These are phyloP conservation scores for Floccularia luteovirens DNA, from an alignment of 768 basidiomycete genomes.

Conservation along the genomic window DNA sequence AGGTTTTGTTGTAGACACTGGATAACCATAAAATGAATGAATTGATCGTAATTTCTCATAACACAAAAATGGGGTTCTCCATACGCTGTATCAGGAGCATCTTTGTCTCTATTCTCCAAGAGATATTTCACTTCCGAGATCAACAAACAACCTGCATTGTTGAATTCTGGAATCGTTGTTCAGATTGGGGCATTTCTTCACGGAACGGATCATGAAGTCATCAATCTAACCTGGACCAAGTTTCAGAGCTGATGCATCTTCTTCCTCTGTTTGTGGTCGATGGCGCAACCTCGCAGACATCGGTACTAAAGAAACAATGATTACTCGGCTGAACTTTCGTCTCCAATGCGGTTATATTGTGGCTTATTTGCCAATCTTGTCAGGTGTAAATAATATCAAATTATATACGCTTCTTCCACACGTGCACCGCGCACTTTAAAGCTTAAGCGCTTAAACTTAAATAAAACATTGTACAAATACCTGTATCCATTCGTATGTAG, in stretches of 20 bases:
- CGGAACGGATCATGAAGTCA: background rate
- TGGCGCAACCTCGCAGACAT: slow-evolving; percentile 64
- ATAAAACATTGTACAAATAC: too few species aligned
- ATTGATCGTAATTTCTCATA: background rate
- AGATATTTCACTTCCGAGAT: slow-evolving; percentile 92
- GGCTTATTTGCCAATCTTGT: too few species aligned
- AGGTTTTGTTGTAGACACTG: slow-evolving; percentile 90
- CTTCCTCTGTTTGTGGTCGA: slow-evolving; percentile 63
- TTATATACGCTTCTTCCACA: too few species aligned
- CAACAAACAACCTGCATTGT: slow-evolving; percentile 84
- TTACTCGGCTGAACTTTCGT: too few species aligned
- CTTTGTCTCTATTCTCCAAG: slow-evolving; percentile 80
- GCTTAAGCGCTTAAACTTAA: too few species aligned
- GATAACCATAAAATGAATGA: too few species aligned
- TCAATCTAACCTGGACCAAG: slow-evolving; percentile 56
- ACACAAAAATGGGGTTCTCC: slow-evolving; percentile 14
- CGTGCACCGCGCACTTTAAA: too few species aligned
- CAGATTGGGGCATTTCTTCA: too few species aligned
- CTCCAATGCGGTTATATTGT: too few species aligned
- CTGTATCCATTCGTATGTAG: too few species aligned
- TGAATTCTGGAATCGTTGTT: slow-evolving; percentile 56
- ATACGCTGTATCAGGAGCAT: slow-evolving; percentile 82
- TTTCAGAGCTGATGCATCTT: slow-evolving; percentile 80
- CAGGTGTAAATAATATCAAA: too few species aligned
- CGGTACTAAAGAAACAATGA: too few species aligned